Evolutionary conservation across 73 alveolate genomes (phyloP).

Genomic region (Tetrahymena thermophila): DNA sequence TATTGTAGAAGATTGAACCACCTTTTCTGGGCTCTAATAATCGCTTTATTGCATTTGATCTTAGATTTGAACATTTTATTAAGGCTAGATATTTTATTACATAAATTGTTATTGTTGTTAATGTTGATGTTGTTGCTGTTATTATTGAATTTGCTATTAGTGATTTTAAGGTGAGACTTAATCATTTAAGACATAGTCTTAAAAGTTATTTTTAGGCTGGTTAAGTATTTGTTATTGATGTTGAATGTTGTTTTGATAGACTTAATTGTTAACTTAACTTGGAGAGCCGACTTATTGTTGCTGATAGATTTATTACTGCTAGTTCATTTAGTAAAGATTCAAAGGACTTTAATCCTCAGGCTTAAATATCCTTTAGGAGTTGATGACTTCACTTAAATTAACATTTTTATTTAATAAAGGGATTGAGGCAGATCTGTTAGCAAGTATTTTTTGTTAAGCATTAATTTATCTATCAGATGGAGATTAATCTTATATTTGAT

Average conservation of each 20-base stretch:
- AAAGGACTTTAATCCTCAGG: neutral
- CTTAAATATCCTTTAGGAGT: neutral
- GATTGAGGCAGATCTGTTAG: neutral
- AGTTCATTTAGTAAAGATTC: neutral
- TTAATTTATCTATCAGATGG: neutral
- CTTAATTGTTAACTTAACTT: too few relatives aligned
- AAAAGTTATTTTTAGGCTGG: neutral
- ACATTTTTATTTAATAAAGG: neutral
- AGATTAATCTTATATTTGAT: neutral
- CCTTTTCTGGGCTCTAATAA: neutral
- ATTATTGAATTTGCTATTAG: neutral
- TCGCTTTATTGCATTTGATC: neutral
- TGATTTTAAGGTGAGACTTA: neutral
- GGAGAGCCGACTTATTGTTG: neutral
- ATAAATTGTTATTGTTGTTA: neutral
- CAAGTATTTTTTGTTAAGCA: neutral
- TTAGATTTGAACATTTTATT: neutral
- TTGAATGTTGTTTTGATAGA: neutral
- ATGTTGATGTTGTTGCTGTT: neutral
- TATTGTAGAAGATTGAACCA: neutral
- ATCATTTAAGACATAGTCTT: neutral
- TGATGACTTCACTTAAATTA: neutral
- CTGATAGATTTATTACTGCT: neutral
- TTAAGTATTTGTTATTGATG: neutral
- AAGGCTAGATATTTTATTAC: neutral